Evolutionary conservation across 2,329 filamentous ascomycete species (phyloP).

Genomic region (Lasiodiplodia sp.): DNA sequence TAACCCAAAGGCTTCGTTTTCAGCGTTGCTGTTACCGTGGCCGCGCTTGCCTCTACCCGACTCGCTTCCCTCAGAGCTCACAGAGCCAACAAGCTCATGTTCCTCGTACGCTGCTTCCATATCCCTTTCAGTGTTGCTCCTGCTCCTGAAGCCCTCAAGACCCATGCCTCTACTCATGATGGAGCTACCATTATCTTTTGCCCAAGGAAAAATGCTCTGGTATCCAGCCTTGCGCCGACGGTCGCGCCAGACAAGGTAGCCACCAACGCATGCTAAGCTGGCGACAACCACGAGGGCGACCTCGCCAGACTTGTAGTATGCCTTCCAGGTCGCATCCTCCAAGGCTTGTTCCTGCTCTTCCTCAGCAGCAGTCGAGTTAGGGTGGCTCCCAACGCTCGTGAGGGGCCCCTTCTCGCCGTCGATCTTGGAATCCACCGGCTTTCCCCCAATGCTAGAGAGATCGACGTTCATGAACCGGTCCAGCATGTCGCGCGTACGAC

Average conservation of each 20-base stretch:
- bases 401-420: slow-evolving; percentile 84
- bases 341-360: slow-evolving; percentile 74
- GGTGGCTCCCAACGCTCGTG: slow-evolving; percentile 77
- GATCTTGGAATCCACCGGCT: slow-evolving; percentile 78
- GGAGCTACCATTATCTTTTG: slow-evolving; percentile 49
- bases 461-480: slow-evolving; percentile 96
- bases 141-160: slow-evolving; percentile 57
- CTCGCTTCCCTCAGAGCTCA: slow-evolving; percentile 38
- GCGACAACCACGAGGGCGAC: slow-evolving; percentile 82
- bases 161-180: slow-evolving; percentile 54
- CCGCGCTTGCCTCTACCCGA: slow-evolving; percentile 35
- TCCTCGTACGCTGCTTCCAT: slow-evolving; percentile 70
- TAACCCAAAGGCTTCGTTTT: slow-evolving; percentile 37
- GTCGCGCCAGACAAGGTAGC: slow-evolving; percentile 70
- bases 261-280: slow-evolving; percentile 76
- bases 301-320: slow-evolving; percentile 87
- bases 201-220: slow-evolving; percentile 45
- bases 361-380: slow-evolving; percentile 71
- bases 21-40: slow-evolving; percentile 41
- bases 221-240: slow-evolving; percentile 57
- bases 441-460: slow-evolving; percentile 84
- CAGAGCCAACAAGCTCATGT: slow-evolving; percentile 64
- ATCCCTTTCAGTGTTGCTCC: slow-evolving; percentile 52
- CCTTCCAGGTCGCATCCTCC: slow-evolving; percentile 86
- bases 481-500: slow-evolving; percentile 91